These are phyloP conservation scores for Botrytis porri DNA, from an alignment of 2,329 filamentous ascomycete species.

Conservation along the genomic window DNA sequence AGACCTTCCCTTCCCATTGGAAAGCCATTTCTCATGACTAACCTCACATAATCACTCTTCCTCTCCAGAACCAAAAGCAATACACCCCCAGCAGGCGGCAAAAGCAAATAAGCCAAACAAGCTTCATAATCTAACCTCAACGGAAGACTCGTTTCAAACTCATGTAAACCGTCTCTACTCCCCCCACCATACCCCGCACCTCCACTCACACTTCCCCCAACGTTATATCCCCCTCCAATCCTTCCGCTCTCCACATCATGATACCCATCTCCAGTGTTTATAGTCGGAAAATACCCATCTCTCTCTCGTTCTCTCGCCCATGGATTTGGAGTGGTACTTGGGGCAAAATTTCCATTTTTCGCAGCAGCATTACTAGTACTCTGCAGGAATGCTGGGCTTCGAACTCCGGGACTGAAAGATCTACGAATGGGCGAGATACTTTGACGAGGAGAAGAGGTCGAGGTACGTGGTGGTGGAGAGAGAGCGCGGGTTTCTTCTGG, in stretches of 20 bases:
- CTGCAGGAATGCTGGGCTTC: slow-evolving; percentile 36
- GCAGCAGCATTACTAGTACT: slow-evolving; percentile 15
- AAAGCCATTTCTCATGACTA: not conserved
- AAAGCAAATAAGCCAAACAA: slow-evolving; percentile 77
- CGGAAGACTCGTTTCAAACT: slow-evolving; percentile 89
- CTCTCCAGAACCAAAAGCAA: slow-evolving; percentile 82
- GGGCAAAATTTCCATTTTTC: slow-evolving; percentile 30
- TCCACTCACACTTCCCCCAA: not conserved
- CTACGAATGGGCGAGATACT: slow-evolving; percentile 55
- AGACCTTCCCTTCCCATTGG: not conserved
- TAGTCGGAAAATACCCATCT: slow-evolving; percentile 22
- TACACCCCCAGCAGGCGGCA: slow-evolving; percentile 84
- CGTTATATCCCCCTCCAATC: not conserved
- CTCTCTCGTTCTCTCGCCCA: slow-evolving; percentile 21
- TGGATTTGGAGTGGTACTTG: slow-evolving; percentile 17
- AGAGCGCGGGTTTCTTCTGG: slow-evolving; percentile 80
- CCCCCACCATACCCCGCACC: slow-evolving; percentile 1
- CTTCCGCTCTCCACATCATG: slow-evolving; percentile 15
- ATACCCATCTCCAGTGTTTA: slow-evolving; percentile 15
- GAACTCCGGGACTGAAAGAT: slow-evolving; percentile 44
- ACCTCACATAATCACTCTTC: slow-evolving; percentile 94
- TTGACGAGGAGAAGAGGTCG: slow-evolving; percentile 37
- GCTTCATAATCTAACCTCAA: slow-evolving; percentile 88
- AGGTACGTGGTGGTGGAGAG: slow-evolving; percentile 57
- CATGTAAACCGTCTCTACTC: slow-evolving; percentile 56